Percentiles rank a stretch among this genome's conserved stretches.
Evolutionary conservation across 139 green algal species (phyloP).

Genomic region (Volvox africanus): DNA sequence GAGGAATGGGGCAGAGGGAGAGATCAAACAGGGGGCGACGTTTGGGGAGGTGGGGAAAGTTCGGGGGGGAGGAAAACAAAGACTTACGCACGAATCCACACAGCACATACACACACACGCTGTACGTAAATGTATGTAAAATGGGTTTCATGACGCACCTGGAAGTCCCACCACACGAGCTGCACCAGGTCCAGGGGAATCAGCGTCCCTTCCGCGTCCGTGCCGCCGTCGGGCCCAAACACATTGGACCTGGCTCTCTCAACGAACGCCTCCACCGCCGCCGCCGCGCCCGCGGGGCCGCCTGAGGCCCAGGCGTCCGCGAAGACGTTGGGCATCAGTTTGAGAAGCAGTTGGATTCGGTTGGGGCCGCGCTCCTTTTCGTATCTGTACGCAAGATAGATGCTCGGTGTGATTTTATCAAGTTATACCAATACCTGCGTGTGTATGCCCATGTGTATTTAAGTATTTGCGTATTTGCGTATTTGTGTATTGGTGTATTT

Average conservation of each 20-base stretch:
- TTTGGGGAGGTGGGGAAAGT: no score
- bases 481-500: no score
- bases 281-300: slow-evolving; percentile 25
- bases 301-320: slow-evolving; percentile 38
- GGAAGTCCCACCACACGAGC: slow-evolving; percentile 69
- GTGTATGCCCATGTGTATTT: no score
- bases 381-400: slow-evolving; percentile 49
- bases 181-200: slow-evolving; percentile 69
- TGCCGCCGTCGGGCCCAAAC: slow-evolving; percentile 51
- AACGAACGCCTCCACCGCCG: slow-evolving; percentile 55
- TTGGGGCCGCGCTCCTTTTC: slow-evolving; percentile 61
- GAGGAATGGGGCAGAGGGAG: no score
- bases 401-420: no score
- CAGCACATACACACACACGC: background rate
- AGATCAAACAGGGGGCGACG: no score
- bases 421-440: no score
- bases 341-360: slow-evolving; percentile 61
- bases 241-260: slow-evolving; percentile 57
- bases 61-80: background rate
- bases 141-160: slow-evolving; percentile 52
- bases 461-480: no score
- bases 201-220: background rate
- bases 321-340: slow-evolving; percentile 63
- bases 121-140: no score
- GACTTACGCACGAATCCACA: background rate